Evolutionary conservation across 176 grass and related monocot genomes (phyloP).

Genomic region (Poa annua): DNA sequence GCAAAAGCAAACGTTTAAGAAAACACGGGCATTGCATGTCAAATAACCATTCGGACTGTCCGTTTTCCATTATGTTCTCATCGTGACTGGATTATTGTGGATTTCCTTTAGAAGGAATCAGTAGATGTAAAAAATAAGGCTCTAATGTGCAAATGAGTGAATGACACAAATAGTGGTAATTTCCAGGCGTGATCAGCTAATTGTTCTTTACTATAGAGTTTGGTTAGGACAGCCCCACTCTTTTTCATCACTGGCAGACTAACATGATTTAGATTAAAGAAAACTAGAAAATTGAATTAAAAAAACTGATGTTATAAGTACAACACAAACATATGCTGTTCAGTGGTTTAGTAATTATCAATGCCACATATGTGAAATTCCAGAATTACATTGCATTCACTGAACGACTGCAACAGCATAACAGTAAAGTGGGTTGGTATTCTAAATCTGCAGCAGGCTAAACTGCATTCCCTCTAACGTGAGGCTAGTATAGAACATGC

Average conservation of each 20-base stretch:
- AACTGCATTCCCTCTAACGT: neutral
- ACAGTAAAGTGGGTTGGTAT: neutral
- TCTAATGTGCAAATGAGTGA: neutral
- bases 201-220: slow-evolving; percentile 11
- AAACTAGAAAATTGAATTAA: neutral
- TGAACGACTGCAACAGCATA: neutral
- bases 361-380: neutral
- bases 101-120: neutral
- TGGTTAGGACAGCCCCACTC: neutral
- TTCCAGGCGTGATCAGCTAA: neutral
- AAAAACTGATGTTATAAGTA: slow-evolving; percentile 18
- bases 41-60: neutral
- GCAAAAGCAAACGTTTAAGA: neutral
- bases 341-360: slow-evolving; percentile 11
- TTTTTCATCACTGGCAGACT: slow-evolving; percentile 15
- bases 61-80: slow-evolving; percentile 14
- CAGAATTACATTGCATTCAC: slow-evolving; percentile 13
- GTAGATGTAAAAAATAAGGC: slow-evolving; percentile 16
- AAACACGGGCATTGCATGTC: neutral
- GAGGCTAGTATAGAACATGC: neutral
- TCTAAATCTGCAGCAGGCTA: slow-evolving; percentile 32
- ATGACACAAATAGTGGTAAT: neutral
- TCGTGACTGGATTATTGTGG: neutral
- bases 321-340: slow-evolving; percentile 2
- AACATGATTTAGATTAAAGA: neutral